Base-by-base conservation (phyloP, 2,329 filamentous ascomycete species). In the Sarocladium brachiariae region DNA sequence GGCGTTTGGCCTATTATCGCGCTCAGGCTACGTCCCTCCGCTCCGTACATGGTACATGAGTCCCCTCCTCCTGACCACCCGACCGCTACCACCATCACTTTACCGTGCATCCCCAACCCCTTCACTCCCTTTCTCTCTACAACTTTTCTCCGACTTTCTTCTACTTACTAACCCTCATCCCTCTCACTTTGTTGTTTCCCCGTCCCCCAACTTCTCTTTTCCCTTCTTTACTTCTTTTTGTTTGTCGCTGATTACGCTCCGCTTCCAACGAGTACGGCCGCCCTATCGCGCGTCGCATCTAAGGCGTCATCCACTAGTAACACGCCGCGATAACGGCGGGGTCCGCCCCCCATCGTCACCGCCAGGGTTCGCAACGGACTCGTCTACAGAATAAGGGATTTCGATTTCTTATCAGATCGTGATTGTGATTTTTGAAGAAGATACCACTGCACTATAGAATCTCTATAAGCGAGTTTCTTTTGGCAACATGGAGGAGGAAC, bases 401-500 rank as follows among this genome's bases (percentile, higher is more conserved):
- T 23, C 19, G 11, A 33, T 30, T 33, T 31, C 43, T 47, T 47
- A 33, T 47, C 43, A 33, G 43, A 47, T 47, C 25, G 10, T 10
- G 4, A 5, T 19, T n/a, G n/a, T n/a, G n/a, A n/a, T 33, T 18
- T 33, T 16, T 47, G n/a, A 21, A 33, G 9, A 47, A 25, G 25
- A 23, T 14, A 19, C 19, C n/a, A 25, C 21, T 16, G 7, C 37
- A 14, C 21, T 43, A 16, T 25, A 43, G 4, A 43, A n/a, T 7
- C n/a, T 43, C 13, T 19, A 30, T 21, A 24, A 33, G 4, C 24
- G 33, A 11, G 5, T 7, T 21, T 19, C 13, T 19, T 31, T 16
- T 23, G n/a, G 23, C 39, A 52, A 23, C 25, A 67, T 67, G 64
- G 59, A 60, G 64, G 59, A 60, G 19, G 56, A 59, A 37, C 60